Evolutionary conservation across 257 asterid genomes (phyloP), one percentile per base, ranked within the genome.

Genomic region (Solanum microdontum): DNA sequence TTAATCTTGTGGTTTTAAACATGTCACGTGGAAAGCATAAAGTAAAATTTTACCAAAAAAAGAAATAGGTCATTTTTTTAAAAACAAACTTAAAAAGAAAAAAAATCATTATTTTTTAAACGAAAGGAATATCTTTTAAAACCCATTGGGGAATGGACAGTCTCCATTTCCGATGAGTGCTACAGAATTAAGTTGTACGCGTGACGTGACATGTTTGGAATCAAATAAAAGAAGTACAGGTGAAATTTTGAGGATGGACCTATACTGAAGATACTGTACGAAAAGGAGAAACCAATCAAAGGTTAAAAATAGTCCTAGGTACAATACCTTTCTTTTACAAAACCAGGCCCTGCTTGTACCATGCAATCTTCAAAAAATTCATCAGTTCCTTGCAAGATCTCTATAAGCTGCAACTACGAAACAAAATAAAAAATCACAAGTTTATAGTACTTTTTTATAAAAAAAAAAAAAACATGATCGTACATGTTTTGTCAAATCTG

Each of bases 241-340:
- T 77, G 64, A 77, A 40, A 43, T 24, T 40, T 40, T 51, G 26
- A 0, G 74, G 30, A 24, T 64, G 72, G 15, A 37, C 80, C 80
- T 73, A 34, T 34, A 26, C 51, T 43, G 51, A 43, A 76, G 58
- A 37, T 75, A 51, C 34, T 1, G 33, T 40, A 77, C 83, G 83
- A 37, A 39, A 23, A 76, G 15, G 23, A n/a, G 23, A 37, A 39
- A 39, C 60, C 34, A 76, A 58, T 76, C 7, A 39, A 39, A 76
- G 83, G 60, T 76, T 76, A 11, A 76, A 39, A 76, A 76, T 76
- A 48, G 13, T 76, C 33, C 21, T 23, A 75, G 11, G 76, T 70
- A 69, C 39, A 14, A 40, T 12, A 43, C 64, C n/a, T 77, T 40
- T 77, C 62, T 24, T 24, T 77, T 34, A 39, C 62, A 24, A 77